A percentile compares a stretch with the other conserved stretches of the same genome.
Conservation (phyloP, 2,329 filamentous ascomycete genomes). For the Aphanocladium album region DNA sequence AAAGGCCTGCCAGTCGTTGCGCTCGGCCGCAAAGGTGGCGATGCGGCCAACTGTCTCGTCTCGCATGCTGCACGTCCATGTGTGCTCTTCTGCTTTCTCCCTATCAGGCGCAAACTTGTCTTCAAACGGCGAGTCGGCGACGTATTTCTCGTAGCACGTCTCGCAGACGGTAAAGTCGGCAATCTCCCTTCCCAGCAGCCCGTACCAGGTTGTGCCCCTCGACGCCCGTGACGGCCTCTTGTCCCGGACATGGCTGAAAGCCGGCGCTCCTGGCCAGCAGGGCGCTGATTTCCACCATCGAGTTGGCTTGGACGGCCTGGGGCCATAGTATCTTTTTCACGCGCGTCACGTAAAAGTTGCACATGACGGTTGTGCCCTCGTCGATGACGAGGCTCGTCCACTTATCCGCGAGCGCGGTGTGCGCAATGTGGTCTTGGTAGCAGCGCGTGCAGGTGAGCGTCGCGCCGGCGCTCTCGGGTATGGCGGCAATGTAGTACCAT, state of each 20-base stretch:
- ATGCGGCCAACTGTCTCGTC: not conserved
- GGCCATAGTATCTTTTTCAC: not conserved
- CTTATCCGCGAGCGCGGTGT: not conserved
- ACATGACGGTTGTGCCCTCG: not conserved
- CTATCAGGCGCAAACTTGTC: not conserved
- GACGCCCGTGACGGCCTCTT: not conserved
- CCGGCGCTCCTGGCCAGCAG: not conserved
- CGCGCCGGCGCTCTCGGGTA: not conserved
- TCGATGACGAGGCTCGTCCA: not conserved
- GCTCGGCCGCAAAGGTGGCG: not conserved
- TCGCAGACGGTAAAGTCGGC: not conserved
- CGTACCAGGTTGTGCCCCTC: not conserved
- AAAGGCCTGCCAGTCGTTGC: not conserved
- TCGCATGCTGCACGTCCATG: not conserved
- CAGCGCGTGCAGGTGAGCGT: not conserved
- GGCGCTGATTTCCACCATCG: not conserved
- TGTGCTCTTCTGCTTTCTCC: not conserved
- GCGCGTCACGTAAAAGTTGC: not conserved
- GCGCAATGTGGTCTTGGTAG: not conserved
- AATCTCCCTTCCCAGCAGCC: not conserved
- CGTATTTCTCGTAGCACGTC: not conserved
- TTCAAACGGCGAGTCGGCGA: not conserved
- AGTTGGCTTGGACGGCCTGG: not conserved
- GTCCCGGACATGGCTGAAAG: not conserved
- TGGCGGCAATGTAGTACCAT: not conserved